Evolutionary conservation across 768 basidiomycete genomes (phyloP), one percentile per base, ranked within the genome.

Genomic region (Serendipita sp.): DNA sequence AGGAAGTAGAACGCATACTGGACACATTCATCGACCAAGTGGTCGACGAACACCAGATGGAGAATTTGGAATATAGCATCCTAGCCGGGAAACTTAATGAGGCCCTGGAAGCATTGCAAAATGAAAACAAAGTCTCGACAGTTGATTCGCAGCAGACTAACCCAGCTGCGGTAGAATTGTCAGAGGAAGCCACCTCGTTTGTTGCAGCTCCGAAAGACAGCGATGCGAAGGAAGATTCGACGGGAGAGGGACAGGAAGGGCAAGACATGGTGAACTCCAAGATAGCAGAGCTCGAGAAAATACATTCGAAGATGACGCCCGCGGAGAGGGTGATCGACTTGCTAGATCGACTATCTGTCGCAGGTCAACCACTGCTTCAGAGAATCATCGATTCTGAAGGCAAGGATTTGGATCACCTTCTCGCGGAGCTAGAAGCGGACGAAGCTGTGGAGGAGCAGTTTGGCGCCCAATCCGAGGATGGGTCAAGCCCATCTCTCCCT

Each of bases 351-450:
- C 28, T 60, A 8, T 16, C 56, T 8, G 34, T 60, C 18, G 56
- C 56, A 8, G 35, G 56, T 60, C 56, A 60, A 35, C 56, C 56
- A 4, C n/a, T 60, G 35, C 56, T 60, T 4, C 28, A 60, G 34
- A 24, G 56, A 28, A 60, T 60, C 34, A 60, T 60, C 28, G 28
- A 60, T 10, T 24, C 16, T 10, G 16, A 24, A n/a, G 56, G 35
- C 35, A 60, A 60, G 56, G 56, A 60, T n/a, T 18, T 60, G 16
- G 56, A 60, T 38, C 56, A 60, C 10, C 56, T 60, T 18, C 56
- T 60, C 28, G n/a, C 56, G 8, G 56, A 60, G 30, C 4, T 60
- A 10, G 56, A 60, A n/a, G 56, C 56, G 18, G 28, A 60, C n/a
- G 56, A 60, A 30, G 56, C 56, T 8, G 4, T 38, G 24, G 56